A percentile compares a stretch with the other conserved stretches of the same genome.
Conservation (phyloP, 164 flowering plant genomes). For the Macadamia tetraphylla region DNA sequence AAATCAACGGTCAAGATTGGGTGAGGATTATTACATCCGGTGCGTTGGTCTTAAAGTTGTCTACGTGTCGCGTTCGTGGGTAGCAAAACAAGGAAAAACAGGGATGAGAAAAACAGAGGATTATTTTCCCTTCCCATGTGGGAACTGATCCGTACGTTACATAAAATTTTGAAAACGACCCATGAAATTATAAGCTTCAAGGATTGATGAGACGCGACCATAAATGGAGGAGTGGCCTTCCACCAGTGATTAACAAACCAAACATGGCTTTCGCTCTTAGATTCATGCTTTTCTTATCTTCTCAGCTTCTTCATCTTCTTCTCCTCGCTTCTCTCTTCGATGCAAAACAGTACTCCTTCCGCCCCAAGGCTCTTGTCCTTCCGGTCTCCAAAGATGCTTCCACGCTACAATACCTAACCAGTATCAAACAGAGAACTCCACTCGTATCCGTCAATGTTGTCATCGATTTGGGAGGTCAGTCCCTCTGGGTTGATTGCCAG, state of each 20-base stretch:
- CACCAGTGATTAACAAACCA: neutral
- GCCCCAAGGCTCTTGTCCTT: conserved; percentile 21
- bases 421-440: conserved; percentile 21
- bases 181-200: too few relatives aligned
- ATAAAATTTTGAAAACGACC: too few relatives aligned
- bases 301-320: neutral
- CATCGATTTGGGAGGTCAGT: conserved; percentile 23
- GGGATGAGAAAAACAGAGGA: too few relatives aligned
- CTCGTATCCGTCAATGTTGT: conserved; percentile 16
- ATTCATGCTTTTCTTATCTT: neutral
- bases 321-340: neutral
- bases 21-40: too few relatives aligned
- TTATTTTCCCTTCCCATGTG: too few relatives aligned
- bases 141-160: too few relatives aligned
- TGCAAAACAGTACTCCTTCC: conserved; percentile 10
- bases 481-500: conserved; percentile 28
- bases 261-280: neutral
- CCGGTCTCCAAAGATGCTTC: conserved; percentile 27
- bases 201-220: neutral
- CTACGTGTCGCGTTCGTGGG: too few relatives aligned
- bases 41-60: too few relatives aligned
- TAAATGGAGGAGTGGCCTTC: neutral
- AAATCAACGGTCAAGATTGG: too few relatives aligned
- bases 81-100: too few relatives aligned
- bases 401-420: conserved; percentile 24